These are phyloP conservation scores for Craspedostauros australis DNA, from an alignment of 108 stramenopile species.

Conservation along the genomic window DNA sequence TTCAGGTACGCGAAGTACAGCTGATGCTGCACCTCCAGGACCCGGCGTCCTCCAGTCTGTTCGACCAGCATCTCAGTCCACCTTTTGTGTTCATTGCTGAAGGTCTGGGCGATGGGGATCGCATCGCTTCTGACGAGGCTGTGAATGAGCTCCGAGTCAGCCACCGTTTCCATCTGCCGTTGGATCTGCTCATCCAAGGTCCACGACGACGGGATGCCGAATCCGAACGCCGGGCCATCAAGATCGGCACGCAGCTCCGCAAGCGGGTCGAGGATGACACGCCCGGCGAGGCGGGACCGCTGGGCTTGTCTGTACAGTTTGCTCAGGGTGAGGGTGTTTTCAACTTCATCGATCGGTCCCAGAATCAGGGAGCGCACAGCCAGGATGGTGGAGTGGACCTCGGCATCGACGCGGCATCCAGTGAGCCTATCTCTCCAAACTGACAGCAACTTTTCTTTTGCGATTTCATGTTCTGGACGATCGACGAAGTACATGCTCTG, in stretches of 20 bases:
- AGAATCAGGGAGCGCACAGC: conserved; percentile 86
- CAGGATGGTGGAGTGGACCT: conserved; percentile 83
- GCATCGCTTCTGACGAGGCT: conserved; percentile 13
- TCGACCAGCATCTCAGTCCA: conserved; percentile 48
- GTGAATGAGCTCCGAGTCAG: conserved; percentile 15
- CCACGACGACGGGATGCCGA: conserved; percentile 41
- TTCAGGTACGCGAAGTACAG: conserved; percentile 90
- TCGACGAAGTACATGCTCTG: conserved; percentile 49
- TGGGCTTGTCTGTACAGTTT: conserved; percentile 87
- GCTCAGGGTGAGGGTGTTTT: conserved; percentile 88
- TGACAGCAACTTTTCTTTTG: conserved; percentile 50
- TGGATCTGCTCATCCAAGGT: conserved; percentile 24
- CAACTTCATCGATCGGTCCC: conserved; percentile 86
- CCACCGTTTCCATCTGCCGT: conserved; percentile 4
- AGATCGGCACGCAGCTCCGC: conserved; percentile 53
- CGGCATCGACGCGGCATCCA: conserved; percentile 83
- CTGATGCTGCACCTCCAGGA: conserved; percentile 68
- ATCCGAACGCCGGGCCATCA: conserved; percentile 64
- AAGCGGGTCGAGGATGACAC: conserved; percentile 78
- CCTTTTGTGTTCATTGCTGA: conserved; percentile 41
- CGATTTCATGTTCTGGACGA: conserved; percentile 36
- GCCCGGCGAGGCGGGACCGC: conserved; percentile 71
- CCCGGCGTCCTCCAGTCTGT: conserved; percentile 51
- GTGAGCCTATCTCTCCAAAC: conserved; percentile 82
- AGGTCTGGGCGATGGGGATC: conserved; percentile 39